phyloP scores from a whole-genome alignment of 495 filamentous ascomycete species.

The Daldinia bambusicola region DNA sequence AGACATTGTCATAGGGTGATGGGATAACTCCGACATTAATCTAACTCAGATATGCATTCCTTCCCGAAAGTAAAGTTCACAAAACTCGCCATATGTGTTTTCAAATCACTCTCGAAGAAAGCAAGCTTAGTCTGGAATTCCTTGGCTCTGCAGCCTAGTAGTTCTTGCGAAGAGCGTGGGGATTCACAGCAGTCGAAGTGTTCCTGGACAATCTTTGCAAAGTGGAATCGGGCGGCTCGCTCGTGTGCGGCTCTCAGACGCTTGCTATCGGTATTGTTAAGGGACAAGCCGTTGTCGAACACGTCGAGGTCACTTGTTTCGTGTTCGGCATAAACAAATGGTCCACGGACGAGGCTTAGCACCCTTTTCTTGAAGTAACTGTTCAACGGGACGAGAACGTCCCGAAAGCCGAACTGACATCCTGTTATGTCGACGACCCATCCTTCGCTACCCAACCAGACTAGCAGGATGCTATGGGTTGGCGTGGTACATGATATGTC shows the following conservation, averaged over 20 bases:
- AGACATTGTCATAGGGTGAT: too few species aligned
- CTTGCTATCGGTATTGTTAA: not conserved
- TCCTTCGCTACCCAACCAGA: not conserved
- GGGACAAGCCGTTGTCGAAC: not conserved
- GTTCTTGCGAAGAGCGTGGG: not conserved
- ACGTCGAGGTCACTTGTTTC: not conserved
- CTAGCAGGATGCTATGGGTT: not conserved
- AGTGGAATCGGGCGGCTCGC: not conserved
- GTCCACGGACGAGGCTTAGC: too few species aligned
- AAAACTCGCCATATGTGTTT: not conserved
- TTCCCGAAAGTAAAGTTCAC: not conserved
- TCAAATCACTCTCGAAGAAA: not conserved
- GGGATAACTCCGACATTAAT: not conserved
- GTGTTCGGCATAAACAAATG: not conserved
- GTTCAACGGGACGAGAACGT: not conserved
- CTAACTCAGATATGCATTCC: not conserved
- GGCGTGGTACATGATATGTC: not conserved
- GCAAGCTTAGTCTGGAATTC: not conserved
- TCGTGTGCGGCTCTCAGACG: not conserved
- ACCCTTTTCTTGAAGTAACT: not conserved
- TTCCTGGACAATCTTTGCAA: not conserved
- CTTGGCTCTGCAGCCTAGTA: not conserved
- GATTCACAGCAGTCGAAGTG: not conserved
- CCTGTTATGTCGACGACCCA: slow-evolving; percentile 1
- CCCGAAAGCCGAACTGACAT: not conserved